Evolutionary conservation across 2,329 filamentous ascomycete genomes (phyloP), one percentile per base, ranked within the genome.

Genomic region (Cladosporium sp.): DNA sequence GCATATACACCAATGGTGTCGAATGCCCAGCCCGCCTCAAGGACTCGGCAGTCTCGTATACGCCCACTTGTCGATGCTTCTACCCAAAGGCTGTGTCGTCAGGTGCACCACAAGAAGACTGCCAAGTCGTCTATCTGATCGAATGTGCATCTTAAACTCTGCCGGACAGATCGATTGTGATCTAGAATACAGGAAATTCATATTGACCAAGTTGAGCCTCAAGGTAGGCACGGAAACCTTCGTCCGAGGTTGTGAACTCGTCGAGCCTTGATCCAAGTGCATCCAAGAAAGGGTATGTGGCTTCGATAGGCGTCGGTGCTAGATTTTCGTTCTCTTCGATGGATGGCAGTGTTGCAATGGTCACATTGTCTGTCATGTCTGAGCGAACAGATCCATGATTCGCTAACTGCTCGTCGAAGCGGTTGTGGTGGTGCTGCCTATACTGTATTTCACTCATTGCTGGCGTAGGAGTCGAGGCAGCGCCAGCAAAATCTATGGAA

Each of bases 181-280:
- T 37, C 32, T 45, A 47, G 40, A 47, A 47, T 5, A 36, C 34
- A 22, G 40, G 32, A 24, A 55, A 45, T 6, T 44, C 52, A n/a
- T 55, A 45, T 45, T 55, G 52, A 13, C 39, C 32, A 13, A 55
- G 52, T n/a, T 55, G 52, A 1, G 52, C 22, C 52, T 55, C 40
- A 10, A 55, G n/a, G n/a, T 55, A 55, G 22, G 40, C 32, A 15
- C 52, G 52, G 22, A 55, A 55, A 7, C 40, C 52, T 45, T 55
- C 52, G 3, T 55, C 52, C 1, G 52, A 28, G 34, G 52, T 45
- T 10, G 39, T 24, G 19, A 55, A 55, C 22, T 55, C 52, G 28
- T 55, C 52, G n/a, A 55, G 28, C 25, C 39, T 55, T 4, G 52
- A 22, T 4, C 32, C 52, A 4, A 55, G 28, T 2, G 40, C 19